phyloP scores from a whole-genome alignment of 1,284 basidiomycete species.

The Laetiporus sulphureus region DNA sequence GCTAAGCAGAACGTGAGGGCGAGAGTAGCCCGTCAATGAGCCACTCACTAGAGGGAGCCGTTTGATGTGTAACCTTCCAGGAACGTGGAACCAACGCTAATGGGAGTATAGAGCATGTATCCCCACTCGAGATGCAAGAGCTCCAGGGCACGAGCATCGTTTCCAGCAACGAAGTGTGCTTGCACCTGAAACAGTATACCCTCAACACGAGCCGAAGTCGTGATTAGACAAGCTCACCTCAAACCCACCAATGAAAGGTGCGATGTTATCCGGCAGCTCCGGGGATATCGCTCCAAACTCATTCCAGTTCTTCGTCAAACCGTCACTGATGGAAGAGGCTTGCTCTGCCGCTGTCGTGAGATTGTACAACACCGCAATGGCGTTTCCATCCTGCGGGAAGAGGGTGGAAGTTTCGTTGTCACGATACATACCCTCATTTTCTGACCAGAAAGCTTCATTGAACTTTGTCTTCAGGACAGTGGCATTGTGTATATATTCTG shows the following conservation, averaged over 20 bases:
- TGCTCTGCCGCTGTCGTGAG: constrained; percentile 35
- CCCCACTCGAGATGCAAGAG: constrained; percentile 45
- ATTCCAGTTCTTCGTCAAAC: constrained; percentile 42
- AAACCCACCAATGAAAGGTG: constrained; percentile 43
- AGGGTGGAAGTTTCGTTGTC: constrained; percentile 38
- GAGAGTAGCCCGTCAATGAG: background rate
- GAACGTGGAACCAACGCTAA: constrained; percentile 43
- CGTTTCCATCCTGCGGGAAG: constrained; percentile 45
- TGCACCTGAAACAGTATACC: constrained; percentile 35
- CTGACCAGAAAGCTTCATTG: constrained; percentile 40
- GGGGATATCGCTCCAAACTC: constrained; percentile 41
- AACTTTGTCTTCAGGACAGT: constrained; percentile 34
- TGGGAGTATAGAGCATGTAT: constrained; percentile 46
- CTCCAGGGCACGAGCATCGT: constrained; percentile 42
- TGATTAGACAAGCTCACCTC: no score
- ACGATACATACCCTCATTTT: constrained; percentile 35
- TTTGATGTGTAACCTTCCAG: constrained; percentile 48
- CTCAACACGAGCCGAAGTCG: no score
- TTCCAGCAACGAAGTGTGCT: constrained; percentile 43
- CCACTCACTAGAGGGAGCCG: constrained; percentile 39
- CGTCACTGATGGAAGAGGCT: constrained; percentile 34
- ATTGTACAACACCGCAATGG: constrained; percentile 42
- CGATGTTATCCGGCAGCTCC: constrained; percentile 46
- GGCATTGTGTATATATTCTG: constrained; percentile 33
- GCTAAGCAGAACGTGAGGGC: constrained; percentile 10